Evolutionary conservation across 2,329 filamentous ascomycete species (phyloP).

Genomic region (Didymella keratinophila): DNA sequence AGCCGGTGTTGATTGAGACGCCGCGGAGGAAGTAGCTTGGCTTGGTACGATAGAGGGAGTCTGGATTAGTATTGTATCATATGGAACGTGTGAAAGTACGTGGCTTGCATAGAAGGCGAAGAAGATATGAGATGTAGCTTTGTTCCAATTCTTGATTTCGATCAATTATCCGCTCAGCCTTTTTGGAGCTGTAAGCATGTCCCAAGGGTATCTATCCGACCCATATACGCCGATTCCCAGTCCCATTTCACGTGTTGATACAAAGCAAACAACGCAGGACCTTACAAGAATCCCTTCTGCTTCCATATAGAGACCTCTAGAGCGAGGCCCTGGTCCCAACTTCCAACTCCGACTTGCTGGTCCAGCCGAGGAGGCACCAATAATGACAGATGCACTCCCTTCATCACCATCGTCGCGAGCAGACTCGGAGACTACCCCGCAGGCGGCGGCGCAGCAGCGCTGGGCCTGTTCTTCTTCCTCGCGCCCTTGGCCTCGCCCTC

Average conservation of each 20-base stretch:
- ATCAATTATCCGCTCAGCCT: neutral
- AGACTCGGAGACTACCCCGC: neutral
- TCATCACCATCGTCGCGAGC: neutral
- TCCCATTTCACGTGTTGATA: slow-evolving; percentile 4
- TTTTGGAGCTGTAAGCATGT: slow-evolving; percentile 5
- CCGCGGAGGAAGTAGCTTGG: slow-evolving; percentile 20
- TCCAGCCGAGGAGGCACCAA: too few species aligned
- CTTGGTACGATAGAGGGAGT: too few species aligned
- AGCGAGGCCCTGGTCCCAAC: too few species aligned
- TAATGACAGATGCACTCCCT: too few species aligned
- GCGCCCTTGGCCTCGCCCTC: slow-evolving; percentile 39
- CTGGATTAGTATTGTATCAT: slow-evolving; percentile 12
- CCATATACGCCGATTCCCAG: slow-evolving; percentile 17
- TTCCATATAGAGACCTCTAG: too few species aligned
- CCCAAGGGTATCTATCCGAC: slow-evolving; percentile 24
- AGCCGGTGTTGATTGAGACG: slow-evolving; percentile 32
- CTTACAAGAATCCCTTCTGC: too few species aligned
- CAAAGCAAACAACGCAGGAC: slow-evolving; percentile 3
- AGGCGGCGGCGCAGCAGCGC: slow-evolving; percentile 21
- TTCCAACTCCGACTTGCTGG: too few species aligned
- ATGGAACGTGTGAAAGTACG: neutral
- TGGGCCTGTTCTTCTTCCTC: slow-evolving; percentile 47
- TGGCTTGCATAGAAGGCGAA: neutral
- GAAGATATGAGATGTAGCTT: too few species aligned
- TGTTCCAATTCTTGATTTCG: neutral